Conservation (phyloP, 352 stramenopile species). For the Phytopythium aichiense region DNA sequence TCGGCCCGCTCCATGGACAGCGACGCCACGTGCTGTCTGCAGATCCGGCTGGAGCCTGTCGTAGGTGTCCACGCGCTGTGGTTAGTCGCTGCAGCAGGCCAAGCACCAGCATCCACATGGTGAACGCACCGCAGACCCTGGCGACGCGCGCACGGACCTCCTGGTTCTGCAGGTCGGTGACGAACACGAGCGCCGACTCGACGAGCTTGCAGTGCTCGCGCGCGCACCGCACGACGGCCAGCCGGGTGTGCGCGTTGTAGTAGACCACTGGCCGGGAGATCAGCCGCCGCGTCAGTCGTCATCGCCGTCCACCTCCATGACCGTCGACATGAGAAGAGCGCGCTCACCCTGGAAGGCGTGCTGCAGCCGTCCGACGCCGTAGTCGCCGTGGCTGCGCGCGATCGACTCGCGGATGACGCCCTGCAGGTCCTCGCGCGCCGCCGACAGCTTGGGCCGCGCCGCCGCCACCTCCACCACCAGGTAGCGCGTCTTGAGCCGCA, state of each 20-base stretch:
- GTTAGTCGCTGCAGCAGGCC: not conserved
- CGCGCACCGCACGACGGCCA: slow-evolving; percentile 59
- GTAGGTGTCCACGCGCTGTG: not conserved
- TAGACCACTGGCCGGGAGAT: slow-evolving; percentile 45
- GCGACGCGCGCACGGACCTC: slow-evolving; percentile 60
- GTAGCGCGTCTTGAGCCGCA: slow-evolving; percentile 78
- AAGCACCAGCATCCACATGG: not conserved
- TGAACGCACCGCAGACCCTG: slow-evolving; percentile 56
- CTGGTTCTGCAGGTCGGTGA: slow-evolving; percentile 55
- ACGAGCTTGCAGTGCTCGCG: slow-evolving; percentile 70
- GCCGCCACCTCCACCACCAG: slow-evolving; percentile 55
- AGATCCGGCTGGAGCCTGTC: slow-evolving; percentile 50
- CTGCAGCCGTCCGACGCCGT: slow-evolving; percentile 55
- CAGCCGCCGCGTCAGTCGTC: not conserved
- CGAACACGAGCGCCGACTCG: slow-evolving; percentile 69
- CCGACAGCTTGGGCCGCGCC: slow-evolving; percentile 29
- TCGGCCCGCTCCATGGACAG: slow-evolving; percentile 51
- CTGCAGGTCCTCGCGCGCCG: slow-evolving; percentile 62
- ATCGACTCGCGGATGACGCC: slow-evolving; percentile 59
- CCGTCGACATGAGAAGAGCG: no score
- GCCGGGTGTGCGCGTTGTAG: slow-evolving; percentile 44
- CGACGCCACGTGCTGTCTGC: slow-evolving; percentile 41
- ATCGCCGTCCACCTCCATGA: not conserved
- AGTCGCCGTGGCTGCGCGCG: slow-evolving; percentile 63
- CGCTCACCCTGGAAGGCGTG: slow-evolving; percentile 76